Evolutionary conservation across 441 rosid species (phyloP), one percentile per base, ranked within the genome.

Genomic region (Adansonia rubrostipa): DNA sequence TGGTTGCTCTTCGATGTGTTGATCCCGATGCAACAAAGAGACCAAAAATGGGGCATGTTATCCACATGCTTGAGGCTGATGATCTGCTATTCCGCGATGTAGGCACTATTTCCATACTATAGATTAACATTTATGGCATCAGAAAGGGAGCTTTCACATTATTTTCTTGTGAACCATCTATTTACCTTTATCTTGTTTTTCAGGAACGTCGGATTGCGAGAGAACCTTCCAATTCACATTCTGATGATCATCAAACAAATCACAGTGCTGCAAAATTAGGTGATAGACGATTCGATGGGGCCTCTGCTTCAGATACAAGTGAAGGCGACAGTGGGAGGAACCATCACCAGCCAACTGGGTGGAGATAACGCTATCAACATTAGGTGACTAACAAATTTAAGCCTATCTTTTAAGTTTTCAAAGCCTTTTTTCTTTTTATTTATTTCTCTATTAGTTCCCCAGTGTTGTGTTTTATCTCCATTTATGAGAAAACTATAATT

Each of bases 11-110:
- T 71, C 87, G 93, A 77, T 95, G 99, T 76, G 98, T 95, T 40
- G 99, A 95, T 81, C 98, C 99, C 36, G 98, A 93, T 77, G 99
- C 97, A 14, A 91, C 95, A 68, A 95, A 92, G 87, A 91, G 99
- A 84, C 99, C 99, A 71, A 95, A 93, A 86, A 92, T 95, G 98
- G 98, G 97, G 61, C 91, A 95, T 70, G 89, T 95, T 56, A 91
- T 95, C 81, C 99, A 95, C 88, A 93, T 93, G 99, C 96, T 95
- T 20, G 99, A 95, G 87, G 96, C 94, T 6, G 98, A 95, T 84
- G 93, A 95, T 84, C 80, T 90, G 77, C 87, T 89, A 81, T 87
- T 82, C 79, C 92, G 87, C 42, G 94, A 95, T 86, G 99, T 93
- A 91, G 40, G 80, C 73, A 45, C 63, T 64, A 10, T 63, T 36